These are phyloP conservation scores for Blastobotrys serpentis DNA, from an alignment of 1,139 yeast species.

Conservation along the genomic window DNA sequence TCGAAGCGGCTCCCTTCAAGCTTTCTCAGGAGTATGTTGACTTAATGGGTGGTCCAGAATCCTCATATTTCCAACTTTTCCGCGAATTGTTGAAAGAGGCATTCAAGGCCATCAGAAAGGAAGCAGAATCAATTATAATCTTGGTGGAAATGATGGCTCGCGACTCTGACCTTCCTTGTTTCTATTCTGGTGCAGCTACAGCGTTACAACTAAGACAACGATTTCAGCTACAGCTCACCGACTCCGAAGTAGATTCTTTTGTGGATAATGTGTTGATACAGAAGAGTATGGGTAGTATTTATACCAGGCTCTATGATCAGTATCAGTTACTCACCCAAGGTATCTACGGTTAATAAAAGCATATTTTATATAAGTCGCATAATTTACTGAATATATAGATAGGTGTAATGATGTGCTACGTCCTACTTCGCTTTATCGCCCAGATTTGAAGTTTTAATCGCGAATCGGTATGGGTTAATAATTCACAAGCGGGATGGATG, in stretches of 20 bases:
- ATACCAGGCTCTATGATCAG: slow-evolving; percentile 90
- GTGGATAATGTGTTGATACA: slow-evolving; percentile 74
- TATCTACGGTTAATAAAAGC: slow-evolving; percentile 54
- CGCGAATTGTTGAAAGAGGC: slow-evolving; percentile 63
- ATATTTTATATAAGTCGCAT: neutral
- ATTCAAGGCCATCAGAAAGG: slow-evolving; percentile 66
- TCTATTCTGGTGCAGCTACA: slow-evolving; percentile 81
- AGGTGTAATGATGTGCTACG: too few relatives aligned
- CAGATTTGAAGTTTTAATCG: too few relatives aligned
- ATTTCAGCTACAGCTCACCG: slow-evolving; percentile 71
- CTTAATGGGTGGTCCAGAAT: slow-evolving; percentile 72
- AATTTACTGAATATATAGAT: too few relatives aligned
- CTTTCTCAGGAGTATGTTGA: slow-evolving; percentile 85
- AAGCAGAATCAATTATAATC: slow-evolving; percentile 68
- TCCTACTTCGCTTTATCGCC: too few relatives aligned
- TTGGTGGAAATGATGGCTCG: slow-evolving; percentile 93
- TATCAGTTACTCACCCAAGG: slow-evolving; percentile 94
- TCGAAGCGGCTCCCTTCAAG: slow-evolving; percentile 96
- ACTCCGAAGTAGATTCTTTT: slow-evolving; percentile 69
- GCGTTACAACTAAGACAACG: slow-evolving; percentile 75
- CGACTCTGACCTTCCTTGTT: slow-evolving; percentile 87
- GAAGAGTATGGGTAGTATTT: slow-evolving; percentile 82
- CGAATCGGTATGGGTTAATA: too few relatives aligned
- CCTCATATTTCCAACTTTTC: slow-evolving; percentile 58
- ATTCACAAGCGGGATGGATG: too few relatives aligned